These are phyloP conservation scores for Tricholoma sp. DNA, from an alignment of 768 basidiomycete genomes.

Conservation along the genomic window DNA sequence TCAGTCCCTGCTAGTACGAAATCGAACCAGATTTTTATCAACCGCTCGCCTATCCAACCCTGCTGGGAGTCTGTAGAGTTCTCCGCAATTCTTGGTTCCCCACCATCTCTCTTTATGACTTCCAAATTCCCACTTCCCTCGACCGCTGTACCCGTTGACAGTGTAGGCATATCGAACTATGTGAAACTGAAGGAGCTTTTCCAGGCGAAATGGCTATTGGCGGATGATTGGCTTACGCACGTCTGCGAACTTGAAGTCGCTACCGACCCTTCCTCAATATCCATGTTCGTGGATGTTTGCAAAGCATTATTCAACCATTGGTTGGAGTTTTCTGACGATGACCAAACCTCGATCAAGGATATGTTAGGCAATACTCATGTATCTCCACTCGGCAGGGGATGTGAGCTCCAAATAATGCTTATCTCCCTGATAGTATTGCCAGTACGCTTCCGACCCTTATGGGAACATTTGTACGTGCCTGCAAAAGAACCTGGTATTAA, in stretches of 20 bases:
- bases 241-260: not conserved
- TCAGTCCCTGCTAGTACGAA: not conserved
- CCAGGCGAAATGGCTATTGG: not conserved
- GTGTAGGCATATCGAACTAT: not conserved
- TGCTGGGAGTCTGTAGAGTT: not conserved
- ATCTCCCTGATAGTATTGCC: not conserved
- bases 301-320: not conserved
- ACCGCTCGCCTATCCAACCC: not conserved
- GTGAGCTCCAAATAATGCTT: not conserved
- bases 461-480: not conserved
- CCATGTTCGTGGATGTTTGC: not conserved
- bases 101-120: not conserved
- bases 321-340: not conserved
- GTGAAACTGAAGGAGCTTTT: not conserved
- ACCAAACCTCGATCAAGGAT: not conserved
- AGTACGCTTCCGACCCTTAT: not conserved
- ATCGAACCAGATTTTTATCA: not conserved
- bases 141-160: not conserved
- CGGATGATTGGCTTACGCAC: not conserved
- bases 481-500: not conserved
- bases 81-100: not conserved
- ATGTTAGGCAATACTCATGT: not conserved
- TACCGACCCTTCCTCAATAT: not conserved
- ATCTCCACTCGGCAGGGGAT: not conserved
- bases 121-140: not conserved